Evolutionary conservation across 495 filamentous ascomycete species (phyloP), one percentile per base, ranked within the genome.

Genomic region (Echria macrotheca): DNA sequence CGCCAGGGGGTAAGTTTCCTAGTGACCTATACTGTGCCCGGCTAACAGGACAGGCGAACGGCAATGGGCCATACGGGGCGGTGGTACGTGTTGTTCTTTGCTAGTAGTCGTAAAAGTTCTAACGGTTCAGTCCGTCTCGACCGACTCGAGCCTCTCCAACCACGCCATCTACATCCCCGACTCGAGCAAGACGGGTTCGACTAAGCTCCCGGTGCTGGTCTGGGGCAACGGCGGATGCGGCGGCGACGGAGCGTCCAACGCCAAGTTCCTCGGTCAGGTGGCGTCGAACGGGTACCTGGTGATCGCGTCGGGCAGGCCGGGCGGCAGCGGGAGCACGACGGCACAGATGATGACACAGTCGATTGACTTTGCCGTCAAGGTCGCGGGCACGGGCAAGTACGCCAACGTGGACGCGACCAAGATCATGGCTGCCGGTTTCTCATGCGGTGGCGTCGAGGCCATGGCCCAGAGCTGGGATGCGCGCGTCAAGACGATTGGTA

Each of bases 191-290:
- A 10, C 18, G 19, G n/a, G n/a, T n/a, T n/a, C n/a, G n/a, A 35
- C 54, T 39, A 53, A 47, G 37, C 23, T 69, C 35, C 51, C 39
- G 11, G 44, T 66, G 44, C 31, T 67, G 40, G 51, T 69, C 32
- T 66, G 60, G 60, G 62, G 60, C 24, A 52, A 66, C 26, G 62
- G 62, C 31, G 62, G 54, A 28, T 66, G 62, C 53, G 15, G 17
- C 11, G 37, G 35, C 32, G 35, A 57, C 40, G 57, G 56, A 19
- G 31, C 31, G 1, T 15, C 26, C 22, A 29, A 51, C 24, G 1
- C 11, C 5, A 10, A 26, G 7, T 45, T 56, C 24, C 55, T 67
- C 28, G 26, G 29, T 18, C 7, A 54, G 7, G 25, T 61, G 8
- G 56, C 58, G 22, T 57, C 57, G 21, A 41, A 65, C 52, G 61